Evolutionary conservation across 345 rosid genomes (phyloP), one percentile per base, ranked within the genome.

Genomic region (Psidium guajava): DNA sequence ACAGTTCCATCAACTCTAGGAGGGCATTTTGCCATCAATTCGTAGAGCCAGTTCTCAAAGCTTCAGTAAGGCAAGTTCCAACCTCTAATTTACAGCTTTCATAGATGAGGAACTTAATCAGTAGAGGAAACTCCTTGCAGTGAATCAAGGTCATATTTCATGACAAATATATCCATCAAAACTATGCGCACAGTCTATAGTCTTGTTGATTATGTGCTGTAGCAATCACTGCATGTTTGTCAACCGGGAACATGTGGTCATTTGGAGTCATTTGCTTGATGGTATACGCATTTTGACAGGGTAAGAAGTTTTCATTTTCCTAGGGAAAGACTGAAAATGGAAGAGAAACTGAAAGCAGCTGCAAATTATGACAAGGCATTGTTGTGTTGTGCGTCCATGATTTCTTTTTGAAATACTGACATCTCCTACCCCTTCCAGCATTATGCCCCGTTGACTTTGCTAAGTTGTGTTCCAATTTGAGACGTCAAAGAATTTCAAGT

Each of bases 391-490:
- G 36, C 36, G 36, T 36, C 36, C 36, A 36, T 36, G 36, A 2
- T 36, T 36, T 36, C 36, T 36, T 36, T 36, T 36, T 36, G 36
- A 36, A 36, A 36, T 36, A 36, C 36, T 44, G 6, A 73, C 28
- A 5, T 77, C 85, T 83, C 51, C 57, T 56, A 9, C 82, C 42
- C 86, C 25, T 86, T 80, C 54, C 89, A 95, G 96, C 89, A 91
- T 86, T 44, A 47, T 94, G 97, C 87, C 97, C 97, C 11, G 91
- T 81, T 80, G 99, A 96, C 92, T 91, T 95, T 91, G 95, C 95
- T 90, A 95, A 96, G 91, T 93, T 94, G 82, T 87, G 94, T 47
- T 80, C 95, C 5, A 93, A 96, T 87, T 90, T 93, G 81, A 69
- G 80, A 69, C 80, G 80, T 22, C 47, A 9, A 36, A 69, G 59